These are phyloP conservation scores for Symbiodinium natans DNA, from an alignment of 73 alveolate genomes.

Conservation along the genomic window DNA sequence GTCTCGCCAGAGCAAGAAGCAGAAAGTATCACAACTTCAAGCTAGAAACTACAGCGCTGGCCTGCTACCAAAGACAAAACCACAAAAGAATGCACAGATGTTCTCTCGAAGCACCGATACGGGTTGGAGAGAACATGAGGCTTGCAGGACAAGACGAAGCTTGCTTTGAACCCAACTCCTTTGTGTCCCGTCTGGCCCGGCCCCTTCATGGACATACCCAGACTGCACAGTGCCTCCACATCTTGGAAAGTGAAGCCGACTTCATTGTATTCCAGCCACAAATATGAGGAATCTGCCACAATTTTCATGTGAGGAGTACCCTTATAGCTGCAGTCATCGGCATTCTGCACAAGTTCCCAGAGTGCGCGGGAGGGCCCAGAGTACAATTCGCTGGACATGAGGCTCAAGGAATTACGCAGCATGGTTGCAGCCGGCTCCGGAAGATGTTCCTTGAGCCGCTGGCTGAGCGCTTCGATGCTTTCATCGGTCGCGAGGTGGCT, in stretches of 20 bases:
- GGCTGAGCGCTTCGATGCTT: not conserved
- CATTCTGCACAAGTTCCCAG: conserved; percentile 71
- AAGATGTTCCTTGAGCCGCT: not conserved
- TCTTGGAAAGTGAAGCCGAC: conserved; percentile 29
- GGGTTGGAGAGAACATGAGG: conserved; percentile 70
- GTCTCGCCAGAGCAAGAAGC: not conserved
- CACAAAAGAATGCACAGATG: not conserved
- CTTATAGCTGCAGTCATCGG: conserved; percentile 47
- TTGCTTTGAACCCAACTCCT: conserved; percentile 78
- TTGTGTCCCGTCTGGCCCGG: conserved; percentile 45
- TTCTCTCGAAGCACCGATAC: not conserved
- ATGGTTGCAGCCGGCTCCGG: conserved; percentile 39
- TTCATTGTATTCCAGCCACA: conserved; percentile 79
- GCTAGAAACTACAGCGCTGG: not conserved
- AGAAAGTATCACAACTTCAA: not conserved
- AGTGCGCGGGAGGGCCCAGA: conserved; percentile 59
- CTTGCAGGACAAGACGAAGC: conserved; percentile 31
- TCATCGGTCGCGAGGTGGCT: not conserved
- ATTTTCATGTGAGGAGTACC: not conserved
- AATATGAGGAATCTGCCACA: not conserved
- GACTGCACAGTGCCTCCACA: conserved; percentile 39
- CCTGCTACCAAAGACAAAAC: not conserved
- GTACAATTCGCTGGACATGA: conserved; percentile 65
- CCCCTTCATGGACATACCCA: conserved; percentile 43
- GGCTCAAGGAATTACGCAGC: conserved; percentile 53